phyloP scores from a whole-genome alignment of 1,284 basidiomycete species.

The Cutaneotrichosporon dermatis region DNA sequence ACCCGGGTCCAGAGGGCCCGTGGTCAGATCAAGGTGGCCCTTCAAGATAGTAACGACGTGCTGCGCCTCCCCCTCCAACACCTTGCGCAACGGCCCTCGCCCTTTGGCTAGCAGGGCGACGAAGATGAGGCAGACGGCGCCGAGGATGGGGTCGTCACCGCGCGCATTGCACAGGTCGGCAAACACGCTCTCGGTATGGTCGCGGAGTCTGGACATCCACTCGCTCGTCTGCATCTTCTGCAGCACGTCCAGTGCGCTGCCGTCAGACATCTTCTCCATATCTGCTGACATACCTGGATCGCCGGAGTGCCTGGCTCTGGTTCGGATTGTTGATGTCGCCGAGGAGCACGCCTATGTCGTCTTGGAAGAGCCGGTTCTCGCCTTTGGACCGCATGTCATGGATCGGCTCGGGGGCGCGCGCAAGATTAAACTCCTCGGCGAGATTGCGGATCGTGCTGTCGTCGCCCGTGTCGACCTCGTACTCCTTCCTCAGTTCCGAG shows the following conservation, averaged over 20 bases:
- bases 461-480: slow-evolving; percentile 37
- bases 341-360: slow-evolving; percentile 40
- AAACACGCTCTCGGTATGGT: slow-evolving; percentile 40
- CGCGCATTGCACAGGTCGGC: slow-evolving; percentile 19
- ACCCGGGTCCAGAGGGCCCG: slow-evolving; percentile 24
- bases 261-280: background rate
- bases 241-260: slow-evolving; percentile 40
- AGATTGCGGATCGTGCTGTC: slow-evolving; percentile 23
- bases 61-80: slow-evolving; percentile 18
- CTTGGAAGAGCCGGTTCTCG: slow-evolving; percentile 44
- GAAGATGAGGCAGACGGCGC: slow-evolving; percentile 28
- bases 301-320: slow-evolving; percentile 17
- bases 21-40: slow-evolving; percentile 2
- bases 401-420: slow-evolving; percentile 35
- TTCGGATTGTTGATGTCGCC: slow-evolving; percentile 30
- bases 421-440: slow-evolving; percentile 26
- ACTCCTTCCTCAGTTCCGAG: slow-evolving; percentile 39
- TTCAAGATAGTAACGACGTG: slow-evolving; percentile 5
- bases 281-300: slow-evolving; percentile 31
- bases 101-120: slow-evolving; percentile 19
- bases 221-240: slow-evolving; percentile 32
- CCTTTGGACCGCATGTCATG: slow-evolving; percentile 46
- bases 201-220: slow-evolving; percentile 41
- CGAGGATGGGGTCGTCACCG: slow-evolving; percentile 27
- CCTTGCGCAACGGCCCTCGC: slow-evolving; percentile 13